Evolutionary conservation across 2,329 filamentous ascomycete genomes (phyloP).

Genomic region (Aspergillus clavatus): DNA sequence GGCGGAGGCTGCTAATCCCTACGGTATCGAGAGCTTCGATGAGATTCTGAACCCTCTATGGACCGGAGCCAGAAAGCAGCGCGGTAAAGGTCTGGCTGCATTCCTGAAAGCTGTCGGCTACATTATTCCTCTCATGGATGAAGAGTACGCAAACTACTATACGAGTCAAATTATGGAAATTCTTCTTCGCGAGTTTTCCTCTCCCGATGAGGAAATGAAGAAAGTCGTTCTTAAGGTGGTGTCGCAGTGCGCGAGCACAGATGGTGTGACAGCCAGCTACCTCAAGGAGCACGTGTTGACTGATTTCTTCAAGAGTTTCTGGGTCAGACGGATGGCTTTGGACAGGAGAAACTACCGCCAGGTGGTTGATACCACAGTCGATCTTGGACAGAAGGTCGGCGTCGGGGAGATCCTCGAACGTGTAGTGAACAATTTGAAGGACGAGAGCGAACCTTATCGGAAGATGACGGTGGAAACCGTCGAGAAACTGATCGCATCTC

Average conservation of each 20-base stretch:
- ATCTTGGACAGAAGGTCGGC: constrained; percentile 96
- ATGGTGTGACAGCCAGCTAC: constrained; percentile 91
- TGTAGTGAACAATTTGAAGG: constrained; percentile 92
- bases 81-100: constrained; percentile 89
- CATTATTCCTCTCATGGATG: constrained; percentile 98
- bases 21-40: constrained; percentile 98
- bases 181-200: constrained; percentile 88
- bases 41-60: constrained; percentile 95
- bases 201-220: constrained; percentile 99
- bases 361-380: constrained; percentile 96
- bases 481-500: constrained; percentile 88
- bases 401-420: constrained; percentile 91
- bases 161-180: constrained; percentile 99
- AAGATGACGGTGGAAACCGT: constrained; percentile 99
- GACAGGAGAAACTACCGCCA: constrained; percentile 98
- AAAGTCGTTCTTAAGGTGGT: constrained; percentile 98
- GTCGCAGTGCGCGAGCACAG: constrained; percentile 88
- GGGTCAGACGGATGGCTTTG: constrained; percentile 93
- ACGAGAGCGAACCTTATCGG: constrained; percentile 94
- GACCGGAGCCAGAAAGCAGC: constrained; percentile 93
- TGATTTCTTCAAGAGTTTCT: constrained; percentile 98
- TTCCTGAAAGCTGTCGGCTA: constrained; percentile 97
- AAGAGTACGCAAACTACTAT: constrained; percentile 99
- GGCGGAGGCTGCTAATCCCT: constrained; percentile 93
- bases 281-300: constrained; percentile 91